Evolutionary conservation across 2,329 filamentous ascomycete genomes (phyloP), one percentile per base, ranked within the genome.

Genomic region (Aspergillus ruber): DNA sequence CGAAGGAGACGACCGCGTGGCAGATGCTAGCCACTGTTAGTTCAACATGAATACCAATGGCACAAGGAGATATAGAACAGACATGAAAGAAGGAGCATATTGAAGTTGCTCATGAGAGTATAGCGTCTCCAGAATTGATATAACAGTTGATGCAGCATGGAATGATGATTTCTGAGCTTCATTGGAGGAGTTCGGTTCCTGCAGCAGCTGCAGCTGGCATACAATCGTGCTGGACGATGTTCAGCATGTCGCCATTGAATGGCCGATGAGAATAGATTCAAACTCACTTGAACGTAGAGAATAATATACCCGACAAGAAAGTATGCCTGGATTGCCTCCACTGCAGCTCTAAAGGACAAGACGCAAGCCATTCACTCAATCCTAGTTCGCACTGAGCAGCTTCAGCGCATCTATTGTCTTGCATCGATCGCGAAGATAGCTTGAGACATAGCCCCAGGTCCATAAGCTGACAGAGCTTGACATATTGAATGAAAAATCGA

Each of bases 381-480:
- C 46, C 49, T 17, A 53, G 35, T 18, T 53, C 51, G n/a, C 51
- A 53, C 29, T 43, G 46, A 2, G 51, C 51, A 17, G 51, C 43
- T 17, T 48, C 43, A n/a, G 23, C 15, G n/a, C n/a, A 32, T 9
- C 46, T 43, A 27, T 41, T 39, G 3, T 35, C 48, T 17, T 47
- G 39, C 4, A 36, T 45, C 21, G 49, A 47, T 10, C 51, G 42
- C 15, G 48, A 44, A 2, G 51, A 48, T 3, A 53, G 39, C 15
- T 42, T 50, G 15, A 51, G 35, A 15, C 48, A 51, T 13, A 50
- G 20, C 12, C 51, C 51, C 7, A 51, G n/a, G 39, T 53, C 51
- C 51, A 53, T 53, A 9, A 53, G 45, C n/a, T 47, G 48, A 33
- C 51, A 53, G 9, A 53, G 46, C 36, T 49, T 48, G 36, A 53